Evolutionary conservation across 1,284 basidiomycete genomes (phyloP).

Genomic region (Stereum hirsutum): DNA sequence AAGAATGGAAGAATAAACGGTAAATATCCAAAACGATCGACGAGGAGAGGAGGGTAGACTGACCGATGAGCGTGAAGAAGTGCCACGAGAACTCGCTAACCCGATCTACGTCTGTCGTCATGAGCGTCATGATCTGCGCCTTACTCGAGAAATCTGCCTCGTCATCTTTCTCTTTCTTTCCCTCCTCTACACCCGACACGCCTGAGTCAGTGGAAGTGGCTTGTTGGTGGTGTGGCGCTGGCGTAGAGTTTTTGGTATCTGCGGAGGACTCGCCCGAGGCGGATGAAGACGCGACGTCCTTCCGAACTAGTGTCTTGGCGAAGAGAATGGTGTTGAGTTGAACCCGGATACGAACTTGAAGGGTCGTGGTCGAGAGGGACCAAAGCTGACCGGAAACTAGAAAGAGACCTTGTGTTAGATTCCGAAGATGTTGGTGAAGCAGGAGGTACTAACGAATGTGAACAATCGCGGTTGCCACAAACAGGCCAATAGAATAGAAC

Average conservation of each 20-base stretch:
- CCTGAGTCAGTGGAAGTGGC: neutral
- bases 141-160: constrained; percentile 83
- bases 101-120: constrained; percentile 88
- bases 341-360: constrained; percentile 66
- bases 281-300: constrained; percentile 70
- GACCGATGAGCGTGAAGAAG: constrained; percentile 56
- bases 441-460: constrained; percentile 40
- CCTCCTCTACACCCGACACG: constrained; percentile 10
- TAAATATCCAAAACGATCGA: constrained; percentile 15
- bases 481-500: constrained; percentile 64
- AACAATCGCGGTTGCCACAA: constrained; percentile 51
- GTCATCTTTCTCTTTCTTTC: constrained; percentile 40
- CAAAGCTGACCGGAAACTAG: constrained; percentile 47
- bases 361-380: constrained; percentile 62
- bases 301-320: constrained; percentile 82
- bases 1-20: constrained; percentile 11
- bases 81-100: constrained; percentile 83
- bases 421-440: neutral
- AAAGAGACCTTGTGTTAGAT: neutral
- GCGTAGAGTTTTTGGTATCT: neutral
- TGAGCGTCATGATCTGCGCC: constrained; percentile 82
- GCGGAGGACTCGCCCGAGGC: constrained; percentile 16
- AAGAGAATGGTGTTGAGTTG: constrained; percentile 86
- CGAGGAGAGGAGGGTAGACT: constrained; percentile 14
- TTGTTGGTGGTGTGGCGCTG: too few relatives aligned